Evolutionary conservation across 805 yeast species (phyloP), one percentile per base, ranked within the genome.

Genomic region (Pichia occidentalis): DNA sequence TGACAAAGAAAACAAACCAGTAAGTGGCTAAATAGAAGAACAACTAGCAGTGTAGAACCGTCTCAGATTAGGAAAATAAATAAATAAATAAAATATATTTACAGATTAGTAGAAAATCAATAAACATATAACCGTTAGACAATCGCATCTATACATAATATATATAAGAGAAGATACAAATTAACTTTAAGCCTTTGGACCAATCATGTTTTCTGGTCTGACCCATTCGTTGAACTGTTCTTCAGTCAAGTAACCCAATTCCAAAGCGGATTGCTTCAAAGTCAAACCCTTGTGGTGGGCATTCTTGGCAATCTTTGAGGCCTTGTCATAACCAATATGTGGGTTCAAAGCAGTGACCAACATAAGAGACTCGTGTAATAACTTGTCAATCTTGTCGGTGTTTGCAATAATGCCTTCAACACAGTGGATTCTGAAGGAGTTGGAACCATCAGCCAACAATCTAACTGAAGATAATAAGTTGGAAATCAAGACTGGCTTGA

Each of bases 281-380:
- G 98, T 92, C 55, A 90, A 73, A 20, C 97, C 96, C 73, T 92
- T 87, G 71, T 88, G 83, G 77, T 92, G 97, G 34, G 98, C 98
- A 61, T 92, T 85, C 75, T 92, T 92, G 52, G 98, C 98, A 38
- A 87, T 90, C 77, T 90, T 88, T 43, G 97, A 86, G 42, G 98
- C 97, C 53, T 80, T 75, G 60, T 92, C 98, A 70, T 92, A 92
- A 57, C 98, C 98, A 54, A 92, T 92, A 80, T 90, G 87, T 56
- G 98, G 97, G 77, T 92, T 92, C 60, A 92, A 76, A 19, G 98
- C 97, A 42, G 98, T 92, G 36, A 92, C 98, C 68, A 92, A 77
- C 98, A 92, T 92, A 60, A 92, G 75, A 12, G 97, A 86, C 68
- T 92, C 95, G 64, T 86, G 85, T 71, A 92, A 71, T 44, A 85